phyloP scores from a whole-genome alignment of 2,329 filamentous ascomycete genomes.

The Orbilia blumenaviensis region DNA sequence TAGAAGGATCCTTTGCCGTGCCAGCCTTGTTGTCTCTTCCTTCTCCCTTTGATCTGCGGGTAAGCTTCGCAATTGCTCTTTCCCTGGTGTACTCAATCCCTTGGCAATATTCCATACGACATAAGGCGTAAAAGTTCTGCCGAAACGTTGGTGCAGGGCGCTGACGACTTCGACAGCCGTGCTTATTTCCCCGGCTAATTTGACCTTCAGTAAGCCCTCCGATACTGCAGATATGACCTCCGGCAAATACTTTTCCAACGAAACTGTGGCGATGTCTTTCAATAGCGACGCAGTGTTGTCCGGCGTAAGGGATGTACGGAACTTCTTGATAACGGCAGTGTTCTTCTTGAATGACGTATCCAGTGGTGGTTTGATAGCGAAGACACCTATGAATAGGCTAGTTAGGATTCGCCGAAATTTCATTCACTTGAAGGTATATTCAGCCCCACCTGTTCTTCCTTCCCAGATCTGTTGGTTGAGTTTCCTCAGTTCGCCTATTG shows the following conservation, averaged over 20 bases:
- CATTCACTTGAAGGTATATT: neutral
- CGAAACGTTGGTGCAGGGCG: slow-evolving; percentile 57
- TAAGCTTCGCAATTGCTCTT: slow-evolving; percentile 73
- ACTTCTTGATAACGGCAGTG: slow-evolving; percentile 58
- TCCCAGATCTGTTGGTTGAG: slow-evolving; percentile 51
- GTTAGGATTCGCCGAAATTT: neutral
- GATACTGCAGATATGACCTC: slow-evolving; percentile 58
- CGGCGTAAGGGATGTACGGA: slow-evolving; percentile 56
- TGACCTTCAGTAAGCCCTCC: slow-evolving; percentile 57
- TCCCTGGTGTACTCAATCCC: slow-evolving; percentile 57
- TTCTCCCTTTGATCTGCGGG: slow-evolving; percentile 84
- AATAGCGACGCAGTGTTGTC: slow-evolving; percentile 56
- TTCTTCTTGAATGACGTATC: slow-evolving; percentile 59
- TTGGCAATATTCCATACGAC: slow-evolving; percentile 58
- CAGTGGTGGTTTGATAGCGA: slow-evolving; percentile 55
- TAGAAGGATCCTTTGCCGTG: slow-evolving; percentile 83
- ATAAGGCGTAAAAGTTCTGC: slow-evolving; percentile 58
- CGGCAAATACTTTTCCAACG: slow-evolving; percentile 58
- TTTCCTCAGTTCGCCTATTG: slow-evolving; percentile 49
- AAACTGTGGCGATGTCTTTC: slow-evolving; percentile 58
- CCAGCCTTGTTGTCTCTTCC: slow-evolving; percentile 92
- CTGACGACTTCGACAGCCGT: slow-evolving; percentile 58
- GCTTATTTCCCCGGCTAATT: slow-evolving; percentile 55
- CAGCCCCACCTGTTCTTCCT: slow-evolving; percentile 40
- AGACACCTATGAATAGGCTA: slow-evolving; percentile 54